phyloP scores from a whole-genome alignment of 2,329 filamentous ascomycete species.

The Xylariaceae sp. region DNA sequence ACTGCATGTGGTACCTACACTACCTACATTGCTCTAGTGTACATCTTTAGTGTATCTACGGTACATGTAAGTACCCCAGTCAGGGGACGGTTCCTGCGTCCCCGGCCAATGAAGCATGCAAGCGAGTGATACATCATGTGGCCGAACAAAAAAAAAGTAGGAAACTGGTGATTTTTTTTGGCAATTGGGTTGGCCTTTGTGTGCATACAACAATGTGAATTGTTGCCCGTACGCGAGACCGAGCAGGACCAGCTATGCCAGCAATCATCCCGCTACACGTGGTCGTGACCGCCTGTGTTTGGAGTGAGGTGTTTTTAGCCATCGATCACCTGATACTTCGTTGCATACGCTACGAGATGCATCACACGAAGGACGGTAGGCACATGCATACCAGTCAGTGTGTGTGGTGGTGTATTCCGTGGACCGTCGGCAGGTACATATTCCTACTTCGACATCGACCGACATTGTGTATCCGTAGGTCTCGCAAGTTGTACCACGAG shows the following conservation, averaged over 20 bases:
- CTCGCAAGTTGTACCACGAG: not conserved
- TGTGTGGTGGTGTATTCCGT: not conserved
- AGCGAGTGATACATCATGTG: not conserved
- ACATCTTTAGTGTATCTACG: not conserved
- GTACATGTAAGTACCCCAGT: not conserved
- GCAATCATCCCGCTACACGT: slow-evolving; percentile 23
- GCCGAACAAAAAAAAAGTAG: not conserved
- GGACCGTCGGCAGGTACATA: too few species aligned
- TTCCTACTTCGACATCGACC: too few species aligned
- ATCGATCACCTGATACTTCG: not conserved
- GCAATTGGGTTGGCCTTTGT: not conserved
- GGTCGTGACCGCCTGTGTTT: slow-evolving; percentile 12
- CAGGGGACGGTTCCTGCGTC: slow-evolving; percentile 20
- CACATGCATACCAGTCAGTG: not conserved
- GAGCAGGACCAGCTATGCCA: slow-evolving; percentile 13
- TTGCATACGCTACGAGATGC: not conserved
- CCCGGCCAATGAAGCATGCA: slow-evolving; percentile 7
- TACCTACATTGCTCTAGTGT: not conserved
- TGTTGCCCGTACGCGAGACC: slow-evolving; percentile 1
- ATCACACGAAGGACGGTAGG: not conserved
- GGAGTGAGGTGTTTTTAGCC: slow-evolving; percentile 14
- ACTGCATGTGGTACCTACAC: not conserved
- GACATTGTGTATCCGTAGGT: not conserved
- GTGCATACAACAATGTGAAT: slow-evolving; percentile 1
- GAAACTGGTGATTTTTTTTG: not conserved